Base-by-base conservation (phyloP, 2,329 filamentous ascomycete genomes). In the Talaromyces piceae region DNA sequence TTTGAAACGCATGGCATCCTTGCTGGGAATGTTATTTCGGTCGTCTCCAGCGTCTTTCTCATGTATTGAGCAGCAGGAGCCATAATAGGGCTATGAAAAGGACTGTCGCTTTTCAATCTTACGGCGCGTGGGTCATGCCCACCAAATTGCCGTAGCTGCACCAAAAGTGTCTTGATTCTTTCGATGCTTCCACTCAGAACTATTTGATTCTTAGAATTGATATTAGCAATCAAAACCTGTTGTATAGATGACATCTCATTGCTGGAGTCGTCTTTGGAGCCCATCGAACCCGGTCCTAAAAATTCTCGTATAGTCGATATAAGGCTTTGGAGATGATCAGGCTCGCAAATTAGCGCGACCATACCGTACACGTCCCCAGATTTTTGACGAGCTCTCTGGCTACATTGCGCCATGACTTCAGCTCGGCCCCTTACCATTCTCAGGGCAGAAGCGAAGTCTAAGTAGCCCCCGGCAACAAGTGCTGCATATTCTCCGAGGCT, bases 181-280 rank as follows among this genome's bases (percentile, higher is more conserved):
- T 85, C 84, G 49, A 96, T 84, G 68, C 84, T 91, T 30, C 91
- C 91, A 64, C 87, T 93, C 48, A 97, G 76, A 47, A 96, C 91
- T 61, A 97, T 95, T 72, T 97, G 91, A 66, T 95, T 95, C 73
- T 90, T 93, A 67, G 85, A 88, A 73, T 97, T 97, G 71, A 95
- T 83, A 69, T 97, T 96, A 54, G 90, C 91, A 59, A 97, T 90
- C 58, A 86, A 76, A 47, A 96, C 91, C 68, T 95, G 87, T 63
- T 93, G 81, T 50, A 94, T 89, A 3, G 88, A 82, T 16, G 87
- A 86, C 26, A 83, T 71, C 58, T 87, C 79, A 57, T 83, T 76
- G 54, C 78, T 79, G 59, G 80, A 83, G 65, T 90, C 86, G 49
- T 79, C 78, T 63, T 85, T 86, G 53, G 79, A 75, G 25, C 82